These are phyloP conservation scores for Daldinia sp. DNA, from an alignment of 2,329 filamentous ascomycete genomes.

Conservation along the genomic window DNA sequence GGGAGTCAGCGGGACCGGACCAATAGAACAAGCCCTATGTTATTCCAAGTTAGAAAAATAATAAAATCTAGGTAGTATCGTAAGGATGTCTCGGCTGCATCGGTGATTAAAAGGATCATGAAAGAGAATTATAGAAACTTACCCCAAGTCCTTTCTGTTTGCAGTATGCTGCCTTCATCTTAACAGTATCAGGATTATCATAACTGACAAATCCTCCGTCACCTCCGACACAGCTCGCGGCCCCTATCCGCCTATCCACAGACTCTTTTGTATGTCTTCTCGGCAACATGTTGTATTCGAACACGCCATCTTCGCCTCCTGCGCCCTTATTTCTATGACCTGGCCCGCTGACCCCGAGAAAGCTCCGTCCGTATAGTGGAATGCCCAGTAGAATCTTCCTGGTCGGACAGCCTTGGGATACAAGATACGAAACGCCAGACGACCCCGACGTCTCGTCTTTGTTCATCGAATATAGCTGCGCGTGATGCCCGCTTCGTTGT, in stretches of 20 bases:
- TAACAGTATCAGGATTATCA: conserved; percentile 79
- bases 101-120: not conserved
- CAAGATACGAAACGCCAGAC: conserved; percentile 70
- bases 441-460: conserved; percentile 72
- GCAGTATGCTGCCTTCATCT: conserved; percentile 77
- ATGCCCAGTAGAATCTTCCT: conserved; percentile 79
- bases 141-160: conserved; percentile 74
- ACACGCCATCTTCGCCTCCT: conserved; percentile 72
- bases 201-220: conserved; percentile 83
- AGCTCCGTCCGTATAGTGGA: conserved; percentile 78
- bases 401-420: conserved; percentile 70
- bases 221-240: conserved; percentile 75
- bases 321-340: conserved; percentile 67
- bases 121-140: conserved; percentile 44
- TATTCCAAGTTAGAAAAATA: conserved; percentile 5
- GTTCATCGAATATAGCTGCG: conserved; percentile 72
- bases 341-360: conserved; percentile 69
- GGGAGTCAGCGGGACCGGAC: conserved; percentile 76
- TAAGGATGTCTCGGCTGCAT: not conserved
- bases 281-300: conserved; percentile 78
- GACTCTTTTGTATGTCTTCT: conserved; percentile 67
- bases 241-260: conserved; percentile 71
- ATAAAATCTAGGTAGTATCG: not conserved
- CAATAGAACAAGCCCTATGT: conserved; percentile 81
- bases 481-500: conserved; percentile 73